Conservation (phyloP, 1,284 basidiomycete genomes). For the Takashimella koratensis region DNA sequence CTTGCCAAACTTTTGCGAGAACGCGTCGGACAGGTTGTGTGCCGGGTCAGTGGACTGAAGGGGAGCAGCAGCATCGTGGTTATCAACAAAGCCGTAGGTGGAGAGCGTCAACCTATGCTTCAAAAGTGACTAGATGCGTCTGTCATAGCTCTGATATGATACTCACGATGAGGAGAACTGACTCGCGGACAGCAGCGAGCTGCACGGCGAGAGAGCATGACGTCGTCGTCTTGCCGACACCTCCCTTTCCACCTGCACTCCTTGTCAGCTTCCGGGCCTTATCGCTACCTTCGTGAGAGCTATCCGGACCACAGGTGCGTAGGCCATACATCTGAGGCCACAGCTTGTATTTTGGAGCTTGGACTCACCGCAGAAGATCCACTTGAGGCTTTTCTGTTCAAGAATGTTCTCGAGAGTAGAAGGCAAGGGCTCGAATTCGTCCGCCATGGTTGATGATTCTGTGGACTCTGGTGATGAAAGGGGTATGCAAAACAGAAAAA, state of each 20-base stretch:
- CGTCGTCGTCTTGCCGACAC: constrained; percentile 91
- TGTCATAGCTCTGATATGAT: too few relatives aligned
- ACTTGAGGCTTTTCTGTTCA: constrained; percentile 83
- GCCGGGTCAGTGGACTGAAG: constrained; percentile 93
- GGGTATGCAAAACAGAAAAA: too few relatives aligned
- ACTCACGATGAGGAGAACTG: constrained; percentile 87
- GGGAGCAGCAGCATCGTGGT: too few relatives aligned
- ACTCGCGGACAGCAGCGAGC: constrained; percentile 78
- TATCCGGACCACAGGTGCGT: too few relatives aligned
- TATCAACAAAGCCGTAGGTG: too few relatives aligned
- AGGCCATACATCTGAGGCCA: too few relatives aligned
- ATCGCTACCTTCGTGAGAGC: too few relatives aligned
- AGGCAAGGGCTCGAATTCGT: constrained; percentile 53
- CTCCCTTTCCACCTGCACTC: constrained; percentile 82
- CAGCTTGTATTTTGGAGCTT: too few relatives aligned
- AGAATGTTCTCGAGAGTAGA: constrained; percentile 85
- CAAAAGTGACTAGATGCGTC: neutral
- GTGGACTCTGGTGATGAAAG: too few relatives aligned
- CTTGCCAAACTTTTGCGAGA: constrained; percentile 98
- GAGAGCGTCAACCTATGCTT: neutral
- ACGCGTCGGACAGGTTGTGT: constrained; percentile 97
- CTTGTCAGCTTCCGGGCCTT: constrained; percentile 10
- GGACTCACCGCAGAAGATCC: constrained; percentile 87
- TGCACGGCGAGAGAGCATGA: constrained; percentile 95
- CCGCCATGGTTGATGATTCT: constrained; percentile 10